Percentiles rank a stretch among this genome's conserved stretches.
Evolutionary conservation across 2,329 filamentous ascomycete genomes (phyloP).

Genomic region (Colletotrichum cuscutae): DNA sequence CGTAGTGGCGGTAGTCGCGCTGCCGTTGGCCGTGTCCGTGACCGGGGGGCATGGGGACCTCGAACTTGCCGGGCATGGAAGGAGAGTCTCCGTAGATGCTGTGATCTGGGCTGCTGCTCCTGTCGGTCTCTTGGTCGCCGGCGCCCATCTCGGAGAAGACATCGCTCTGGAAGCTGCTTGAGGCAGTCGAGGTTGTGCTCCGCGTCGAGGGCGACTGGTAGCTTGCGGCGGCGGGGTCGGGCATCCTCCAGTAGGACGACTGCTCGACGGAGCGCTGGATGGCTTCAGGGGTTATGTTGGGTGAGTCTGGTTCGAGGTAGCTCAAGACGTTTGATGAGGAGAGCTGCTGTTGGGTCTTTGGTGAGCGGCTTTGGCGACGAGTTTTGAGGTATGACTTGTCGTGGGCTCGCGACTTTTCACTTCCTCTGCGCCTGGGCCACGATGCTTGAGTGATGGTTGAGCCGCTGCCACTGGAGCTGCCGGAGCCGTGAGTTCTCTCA

Average conservation of each 20-base stretch:
- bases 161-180: constrained; percentile 64
- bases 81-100: constrained; percentile 45
- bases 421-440: constrained; percentile 32
- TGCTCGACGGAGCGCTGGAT: constrained; percentile 46
- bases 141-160: constrained; percentile 45
- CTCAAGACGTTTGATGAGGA: constrained; percentile 53
- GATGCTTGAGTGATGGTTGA: constrained; percentile 52
- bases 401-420: constrained; percentile 22
- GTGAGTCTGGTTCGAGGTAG: constrained; percentile 69
- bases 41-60: constrained; percentile 26
- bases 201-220: constrained; percentile 42
- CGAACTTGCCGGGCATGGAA: constrained; percentile 19
- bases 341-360: constrained; percentile 23
- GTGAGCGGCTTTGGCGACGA: constrained; percentile 28
- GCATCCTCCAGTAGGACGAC: constrained; percentile 40
- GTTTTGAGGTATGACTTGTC: constrained; percentile 37
- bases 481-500: constrained; percentile 45
- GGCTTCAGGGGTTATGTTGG: constrained; percentile 51
- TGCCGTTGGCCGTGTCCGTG: constrained; percentile 23
- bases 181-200: constrained; percentile 55
- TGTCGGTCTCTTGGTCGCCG: constrained; percentile 54
- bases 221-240: constrained; percentile 38
- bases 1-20: constrained; percentile 44
- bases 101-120: constrained; percentile 55
- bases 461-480: constrained; percentile 52